Base-by-base conservation (phyloP, 306 rosid genomes). In the Carpinus viminea region DNA sequence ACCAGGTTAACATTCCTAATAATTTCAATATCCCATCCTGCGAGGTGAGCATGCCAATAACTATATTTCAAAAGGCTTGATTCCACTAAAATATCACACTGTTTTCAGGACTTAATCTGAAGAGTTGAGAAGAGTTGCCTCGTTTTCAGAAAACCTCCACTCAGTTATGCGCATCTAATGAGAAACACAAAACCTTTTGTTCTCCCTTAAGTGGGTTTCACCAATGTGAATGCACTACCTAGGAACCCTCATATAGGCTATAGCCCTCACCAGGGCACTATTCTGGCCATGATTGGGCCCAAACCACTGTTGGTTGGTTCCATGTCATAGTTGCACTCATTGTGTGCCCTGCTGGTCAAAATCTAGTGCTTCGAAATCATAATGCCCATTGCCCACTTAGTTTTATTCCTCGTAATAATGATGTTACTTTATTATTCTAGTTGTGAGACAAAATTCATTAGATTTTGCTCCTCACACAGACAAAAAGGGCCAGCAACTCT, bases 311-410 rank as follows among this genome's bases (percentile, higher is more conserved):
- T 66, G 51, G 51, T 66, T 66, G 72, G 72, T 66, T 41, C 72
- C 72, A 66, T 41, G 72, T 41, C 72, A 66, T 66, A 41, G 51
- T 66, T 66, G 50, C 71, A 66, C 71, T 66, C 71, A 66, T 64
- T 36, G 71, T 17, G 51, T 66, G 43, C 31, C 72, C 72, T 66
- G 26, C 26, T 41, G 68, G 68, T 13, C 13, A 66, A 66, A 41
- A 34, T 18, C 26, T 41, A 66, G 51, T 66, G 72, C 72, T 41
- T 17, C 51, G 41, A 66, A 13, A 66, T n/a, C 51, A 47, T 66
- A 66, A 66, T 66, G 72, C 28, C 72, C 72, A 66, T 15, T 66
- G 72, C 28, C 72, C 72, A 66, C 34, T 59, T 59, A 59, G 68
- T 13, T 61, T 28, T 36, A 61, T 61, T 61, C 26, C 72, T 66